These are phyloP conservation scores for Fragilaria crotonensis DNA, from an alignment of 108 stramenopile genomes.

Conservation along the genomic window DNA sequence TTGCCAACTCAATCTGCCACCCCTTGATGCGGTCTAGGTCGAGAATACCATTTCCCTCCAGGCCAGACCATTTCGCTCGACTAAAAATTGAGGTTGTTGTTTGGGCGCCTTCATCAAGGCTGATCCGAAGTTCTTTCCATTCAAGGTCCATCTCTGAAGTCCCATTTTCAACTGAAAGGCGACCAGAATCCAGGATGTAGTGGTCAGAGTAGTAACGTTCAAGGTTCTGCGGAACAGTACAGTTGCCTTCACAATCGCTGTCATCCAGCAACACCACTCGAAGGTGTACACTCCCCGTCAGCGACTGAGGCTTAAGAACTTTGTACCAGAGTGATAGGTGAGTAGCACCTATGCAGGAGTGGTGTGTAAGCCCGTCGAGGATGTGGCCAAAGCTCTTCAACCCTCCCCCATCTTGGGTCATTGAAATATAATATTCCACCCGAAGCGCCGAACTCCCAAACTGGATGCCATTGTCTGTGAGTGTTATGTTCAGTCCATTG, in stretches of 20 bases:
- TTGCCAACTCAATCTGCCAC: not conserved
- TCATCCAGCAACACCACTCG: constrained; percentile 3
- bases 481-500: not conserved
- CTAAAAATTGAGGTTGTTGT: not conserved
- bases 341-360: not conserved
- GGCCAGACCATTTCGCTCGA: not conserved
- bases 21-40: too few species aligned
- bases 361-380: not conserved
- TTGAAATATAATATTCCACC: not conserved
- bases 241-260: not conserved
- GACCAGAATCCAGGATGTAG: not conserved
- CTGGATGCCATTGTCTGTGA: not conserved
- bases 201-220: not conserved
- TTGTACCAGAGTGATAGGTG: not conserved
- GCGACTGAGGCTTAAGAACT: not conserved
- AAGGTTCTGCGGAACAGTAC: not conserved
- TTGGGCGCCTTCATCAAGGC: not conserved
- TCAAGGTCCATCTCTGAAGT: too few species aligned
- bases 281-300: not conserved
- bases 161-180: too few species aligned
- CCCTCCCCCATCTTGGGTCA: not conserved
- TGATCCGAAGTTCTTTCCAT: not conserved
- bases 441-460: not conserved
- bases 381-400: not conserved
- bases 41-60: not conserved